Base-by-base conservation (phyloP, 2,329 filamentous ascomycete genomes). In the Neophaeococcomyces mojaviensis region DNA sequence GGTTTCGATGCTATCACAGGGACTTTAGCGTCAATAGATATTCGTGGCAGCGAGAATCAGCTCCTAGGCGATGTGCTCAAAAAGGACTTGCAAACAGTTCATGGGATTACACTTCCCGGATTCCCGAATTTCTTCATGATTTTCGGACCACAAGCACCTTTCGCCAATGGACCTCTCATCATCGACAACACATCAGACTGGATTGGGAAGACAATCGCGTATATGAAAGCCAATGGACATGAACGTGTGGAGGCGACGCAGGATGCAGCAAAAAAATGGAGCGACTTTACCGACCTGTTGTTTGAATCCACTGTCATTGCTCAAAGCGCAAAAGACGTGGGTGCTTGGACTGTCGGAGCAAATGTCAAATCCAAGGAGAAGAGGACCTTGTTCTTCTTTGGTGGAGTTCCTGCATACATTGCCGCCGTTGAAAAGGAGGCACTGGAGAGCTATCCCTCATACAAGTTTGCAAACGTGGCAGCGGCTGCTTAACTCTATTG, bases 331-430 rank as follows among this genome's bases (percentile, higher is more conserved):
- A 48, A 41, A 33, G 19, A 47, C 7, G 44, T 68, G 0, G 62
- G 59, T 9, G 73, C 67, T 3, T 78, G 72, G n/a, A 79, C 76
- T 50, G 74, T 79, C 70, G 77, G 78, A 2, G 71, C 68, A 0
- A 76, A 65, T 24, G n/a, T n/a, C n/a, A n/a, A n/a, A 64, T 77
- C 1, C 74, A 76, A 0, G 73, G 69, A 0, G 80, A 80, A 62
- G 37, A 28, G 12, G n/a, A 39, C 15, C 22, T 19, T 48, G 34
- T 50, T 44, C 35, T 52, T 30, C 19, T 50, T 52, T 37, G 50
- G 50, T 13, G 50, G 50, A 6, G 40, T 52, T 2, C 39, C 28
- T 1, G 28, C 40, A 9, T 50, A 50, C 32, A 40, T 48, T n/a
- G n/a, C n/a, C n/a, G n/a, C n/a, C n/a, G n/a, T n/a, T n/a, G n/a